These are phyloP conservation scores for Taphrina populina DNA, from an alignment of 1,139 yeast species.

Conservation along the genomic window DNA sequence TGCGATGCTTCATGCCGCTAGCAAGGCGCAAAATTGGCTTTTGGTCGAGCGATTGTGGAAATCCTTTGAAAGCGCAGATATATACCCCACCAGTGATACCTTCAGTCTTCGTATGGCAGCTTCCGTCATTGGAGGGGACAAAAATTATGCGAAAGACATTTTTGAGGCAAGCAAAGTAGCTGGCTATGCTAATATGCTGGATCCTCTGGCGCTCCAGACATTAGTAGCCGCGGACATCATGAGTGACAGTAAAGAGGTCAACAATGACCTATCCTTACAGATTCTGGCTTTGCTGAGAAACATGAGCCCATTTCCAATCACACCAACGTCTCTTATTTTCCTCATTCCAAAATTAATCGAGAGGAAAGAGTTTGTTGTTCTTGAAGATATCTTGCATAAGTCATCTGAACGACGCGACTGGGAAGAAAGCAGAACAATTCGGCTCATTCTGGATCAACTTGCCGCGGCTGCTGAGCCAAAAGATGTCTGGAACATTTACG, in stretches of 20 bases:
- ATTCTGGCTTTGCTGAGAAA: conserved; percentile 8
- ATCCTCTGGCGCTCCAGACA: conserved; percentile 15
- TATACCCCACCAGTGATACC: conserved; percentile 13
- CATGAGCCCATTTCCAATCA: conserved; percentile 23
- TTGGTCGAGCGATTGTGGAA: conserved; percentile 22
- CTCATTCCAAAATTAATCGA: conserved; percentile 20
- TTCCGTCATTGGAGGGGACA: conserved; percentile 4
- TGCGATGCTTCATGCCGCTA: conserved; percentile 25
- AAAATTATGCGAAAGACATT: conserved; percentile 1
- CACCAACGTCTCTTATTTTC: conserved; percentile 11
- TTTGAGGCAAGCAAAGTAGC: conserved; percentile 14
- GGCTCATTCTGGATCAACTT: conserved; percentile 7
- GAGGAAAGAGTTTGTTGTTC: conserved; percentile 9
- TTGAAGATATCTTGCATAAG: conserved; percentile 14
- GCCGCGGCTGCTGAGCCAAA: conserved; percentile 10
- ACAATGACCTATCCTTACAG: conserved; percentile 3
- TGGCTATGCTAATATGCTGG: conserved; percentile 27
- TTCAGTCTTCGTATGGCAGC: conserved; percentile 24
- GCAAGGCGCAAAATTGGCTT: conserved; percentile 8
- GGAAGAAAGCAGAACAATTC: not conserved
- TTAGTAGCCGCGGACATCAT: conserved; percentile 22
- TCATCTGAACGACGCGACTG: conserved; percentile 11
- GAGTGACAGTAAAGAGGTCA: not conserved
- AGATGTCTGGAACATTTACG: conserved; percentile 20
- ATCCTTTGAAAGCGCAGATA: not conserved